Base-by-base conservation (phyloP, 257 asterid genomes). In the Ocimum tenuiflorum region DNA sequence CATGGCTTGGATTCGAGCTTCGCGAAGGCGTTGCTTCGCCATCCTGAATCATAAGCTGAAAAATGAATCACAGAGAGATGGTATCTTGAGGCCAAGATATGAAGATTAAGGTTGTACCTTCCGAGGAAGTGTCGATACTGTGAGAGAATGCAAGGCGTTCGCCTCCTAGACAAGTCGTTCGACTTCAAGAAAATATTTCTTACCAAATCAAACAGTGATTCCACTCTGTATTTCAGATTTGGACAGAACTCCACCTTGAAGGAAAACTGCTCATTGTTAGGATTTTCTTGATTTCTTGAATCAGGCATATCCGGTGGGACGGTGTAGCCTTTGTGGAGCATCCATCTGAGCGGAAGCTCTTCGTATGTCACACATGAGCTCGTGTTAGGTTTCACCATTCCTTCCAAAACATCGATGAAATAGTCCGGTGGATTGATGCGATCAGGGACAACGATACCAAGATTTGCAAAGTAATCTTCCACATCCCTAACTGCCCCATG, bases 381-480 rank as follows among this genome's bases (percentile, higher is more conserved):
- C 17, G 89, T 55, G 63, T 75, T 80, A 15, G 80, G 88, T 73
- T 89, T 84, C 65, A 80, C 84, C 86, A 91, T 70, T 59, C 94
- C 98, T 76, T 89, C 98, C 78, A 91, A 78, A 75, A 91, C 88
- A 68, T 91, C 98, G 22, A 89, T 89, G 56, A 76, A 91, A 72
- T 89, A 82, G 75, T 91, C 98, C 0, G 96, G 96, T 24, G 98
- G 98, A 79, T 91, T 91, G 61, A 91, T 78, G 52, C 89, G 95
- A 42, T 89, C 98, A 1, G 96, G 98, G 41, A 91, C 95, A 59
- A 60, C 61, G 51, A 91, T 81, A 2, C 79, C 89, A 9, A 82
- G 80, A 43, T 73, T 69, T 19, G 92, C 79, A 71, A 91, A 91
- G 82, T 91, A 91, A 52, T 87, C 92, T 64, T 89, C 98, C 15